Percentiles rank a stretch among this genome's conserved stretches.
Conservation (phyloP, 2,329 filamentous ascomycete genomes). For the Magnaporthiopsis incrustans region DNA sequence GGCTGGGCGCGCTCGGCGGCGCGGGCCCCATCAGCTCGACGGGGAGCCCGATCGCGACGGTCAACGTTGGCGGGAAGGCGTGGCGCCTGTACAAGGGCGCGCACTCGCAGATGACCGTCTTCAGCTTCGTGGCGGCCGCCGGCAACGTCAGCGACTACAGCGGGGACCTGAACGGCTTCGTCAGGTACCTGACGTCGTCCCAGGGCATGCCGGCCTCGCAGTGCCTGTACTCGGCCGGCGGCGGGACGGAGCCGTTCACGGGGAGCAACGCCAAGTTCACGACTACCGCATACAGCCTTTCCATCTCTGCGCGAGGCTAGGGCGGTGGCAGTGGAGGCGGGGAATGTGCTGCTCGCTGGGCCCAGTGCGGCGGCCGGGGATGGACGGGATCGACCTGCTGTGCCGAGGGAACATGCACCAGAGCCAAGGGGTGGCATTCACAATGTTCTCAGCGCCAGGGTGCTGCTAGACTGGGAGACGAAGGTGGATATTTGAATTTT, state of each 20-base stretch:
- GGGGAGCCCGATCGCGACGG: slow-evolving; percentile 43
- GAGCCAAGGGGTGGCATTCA: slow-evolving; percentile 2
- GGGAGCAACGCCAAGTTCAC: slow-evolving; percentile 28
- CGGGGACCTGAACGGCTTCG: slow-evolving; percentile 50
- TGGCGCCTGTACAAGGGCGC: slow-evolving; percentile 54
- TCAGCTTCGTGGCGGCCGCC: slow-evolving; percentile 37
- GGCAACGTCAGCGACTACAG: slow-evolving; percentile 41
- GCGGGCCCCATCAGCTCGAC: slow-evolving; percentile 48
- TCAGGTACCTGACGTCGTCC: slow-evolving; percentile 42
- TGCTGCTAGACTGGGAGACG: neutral
- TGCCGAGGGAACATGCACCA: slow-evolving; percentile 7
- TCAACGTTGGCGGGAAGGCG: slow-evolving; percentile 41
- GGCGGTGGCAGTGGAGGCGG: neutral
- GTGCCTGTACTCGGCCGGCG: slow-evolving; percentile 44
- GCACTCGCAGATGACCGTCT: slow-evolving; percentile 54
- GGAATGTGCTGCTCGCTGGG: slow-evolving; percentile 13
- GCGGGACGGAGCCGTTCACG: slow-evolving; percentile 49
- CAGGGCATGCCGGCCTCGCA: slow-evolving; percentile 40
- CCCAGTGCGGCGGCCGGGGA: slow-evolving; percentile 19
- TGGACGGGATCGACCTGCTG: slow-evolving; percentile 20
- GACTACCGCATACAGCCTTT: slow-evolving; percentile 13
- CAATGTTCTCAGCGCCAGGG: neutral
- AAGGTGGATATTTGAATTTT: neutral
- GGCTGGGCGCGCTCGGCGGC: slow-evolving; percentile 50
- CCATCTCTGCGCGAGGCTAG: slow-evolving; percentile 1